Percentiles rank a stretch among this genome's conserved stretches.
Conservation (phyloP, 1,284 basidiomycete genomes). For the Dichomitus squalens region DNA sequence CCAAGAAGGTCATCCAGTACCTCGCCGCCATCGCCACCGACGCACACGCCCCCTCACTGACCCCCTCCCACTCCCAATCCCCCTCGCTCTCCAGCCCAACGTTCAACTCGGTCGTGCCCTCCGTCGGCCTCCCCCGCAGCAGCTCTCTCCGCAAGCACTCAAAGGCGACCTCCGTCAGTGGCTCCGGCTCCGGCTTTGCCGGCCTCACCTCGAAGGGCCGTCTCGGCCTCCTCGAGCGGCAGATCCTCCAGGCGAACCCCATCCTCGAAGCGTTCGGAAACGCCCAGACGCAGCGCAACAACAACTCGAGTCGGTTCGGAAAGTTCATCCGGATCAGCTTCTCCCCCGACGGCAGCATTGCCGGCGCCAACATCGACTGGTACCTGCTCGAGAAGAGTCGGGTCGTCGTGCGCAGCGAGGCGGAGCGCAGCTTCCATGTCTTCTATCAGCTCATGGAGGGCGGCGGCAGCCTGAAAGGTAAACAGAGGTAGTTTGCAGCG, state of each 20-base stretch:
- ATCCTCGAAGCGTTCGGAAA: conserved; percentile 99
- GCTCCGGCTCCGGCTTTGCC: conserved; percentile 41
- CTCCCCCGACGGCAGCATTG: conserved; percentile 91
- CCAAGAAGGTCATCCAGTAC: conserved; percentile 99
- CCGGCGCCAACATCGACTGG: conserved; percentile 99
- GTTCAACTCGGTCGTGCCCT: conserved; percentile 51
- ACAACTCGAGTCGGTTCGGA: conserved; percentile 98
- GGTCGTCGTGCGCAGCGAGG: conserved; percentile 86
- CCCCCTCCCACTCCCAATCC: conserved; percentile 62
- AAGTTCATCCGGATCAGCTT: conserved; percentile 99
- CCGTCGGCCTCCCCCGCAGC: conserved; percentile 60
- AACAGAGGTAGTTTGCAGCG: conserved; percentile 18
- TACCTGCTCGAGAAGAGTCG: conserved; percentile 98
- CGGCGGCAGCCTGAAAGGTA: conserved; percentile 66
- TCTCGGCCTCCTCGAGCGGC: conserved; percentile 90
- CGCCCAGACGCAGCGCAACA: conserved; percentile 97
- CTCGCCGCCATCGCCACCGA: conserved; percentile 96
- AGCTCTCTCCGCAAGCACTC: conserved; percentile 48
- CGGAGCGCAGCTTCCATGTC: conserved; percentile 95
- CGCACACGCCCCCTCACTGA: conserved; percentile 53
- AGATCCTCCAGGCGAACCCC: conserved; percentile 98
- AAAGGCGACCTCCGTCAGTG: conserved; percentile 40
- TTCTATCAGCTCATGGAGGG: conserved; percentile 92
- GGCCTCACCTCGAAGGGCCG: conserved; percentile 62
- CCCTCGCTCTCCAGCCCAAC: conserved; percentile 49